Conservation (phyloP, 1,139 yeast genomes). For the Debaryomyces fabryi region DNA sequence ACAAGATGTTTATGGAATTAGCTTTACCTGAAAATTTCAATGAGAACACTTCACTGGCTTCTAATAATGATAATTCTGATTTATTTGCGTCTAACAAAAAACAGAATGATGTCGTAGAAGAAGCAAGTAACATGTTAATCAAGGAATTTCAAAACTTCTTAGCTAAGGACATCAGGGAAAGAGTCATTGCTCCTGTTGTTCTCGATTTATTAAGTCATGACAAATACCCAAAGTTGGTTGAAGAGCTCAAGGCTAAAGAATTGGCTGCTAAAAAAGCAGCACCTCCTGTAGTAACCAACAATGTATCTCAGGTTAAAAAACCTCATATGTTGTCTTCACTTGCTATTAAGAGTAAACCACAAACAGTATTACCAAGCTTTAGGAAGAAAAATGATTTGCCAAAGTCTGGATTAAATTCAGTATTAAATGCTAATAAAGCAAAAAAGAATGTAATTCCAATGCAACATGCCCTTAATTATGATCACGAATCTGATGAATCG, state of each 20-base stretch:
- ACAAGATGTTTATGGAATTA: slow-evolving; percentile 58
- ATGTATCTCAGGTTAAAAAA: slow-evolving; percentile 14
- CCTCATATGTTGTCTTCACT: slow-evolving; percentile 33
- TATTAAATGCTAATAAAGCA: slow-evolving; percentile 17
- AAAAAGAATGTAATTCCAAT: slow-evolving; percentile 54
- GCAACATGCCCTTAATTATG: slow-evolving; percentile 71
- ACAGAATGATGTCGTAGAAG: slow-evolving; percentile 45
- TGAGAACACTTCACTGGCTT: slow-evolving; percentile 2
- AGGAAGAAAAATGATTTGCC: slow-evolving; percentile 40
- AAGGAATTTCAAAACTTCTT: slow-evolving; percentile 67
- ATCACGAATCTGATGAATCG: slow-evolving; percentile 49
- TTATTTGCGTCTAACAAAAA: slow-evolving; percentile 12
- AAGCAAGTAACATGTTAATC: slow-evolving; percentile 60
- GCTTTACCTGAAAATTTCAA: slow-evolving; percentile 42
- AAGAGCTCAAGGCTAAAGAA: slow-evolving; percentile 45
- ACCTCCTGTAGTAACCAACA: slow-evolving; percentile 18
- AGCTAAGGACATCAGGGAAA: slow-evolving; percentile 73
- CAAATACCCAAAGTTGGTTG: slow-evolving; percentile 56
- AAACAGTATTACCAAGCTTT: slow-evolving; percentile 48
- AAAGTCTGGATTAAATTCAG: slow-evolving; percentile 10
- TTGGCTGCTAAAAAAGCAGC: slow-evolving; percentile 27
- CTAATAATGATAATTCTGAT: slow-evolving; percentile 15
- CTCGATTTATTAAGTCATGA: slow-evolving; percentile 63
- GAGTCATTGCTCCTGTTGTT: slow-evolving; percentile 72
- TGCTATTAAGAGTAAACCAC: slow-evolving; percentile 27